Evolutionary conservation across 371 early-diverging fungal genomes (phyloP).

Genomic region (Fennellomyces sp.): DNA sequence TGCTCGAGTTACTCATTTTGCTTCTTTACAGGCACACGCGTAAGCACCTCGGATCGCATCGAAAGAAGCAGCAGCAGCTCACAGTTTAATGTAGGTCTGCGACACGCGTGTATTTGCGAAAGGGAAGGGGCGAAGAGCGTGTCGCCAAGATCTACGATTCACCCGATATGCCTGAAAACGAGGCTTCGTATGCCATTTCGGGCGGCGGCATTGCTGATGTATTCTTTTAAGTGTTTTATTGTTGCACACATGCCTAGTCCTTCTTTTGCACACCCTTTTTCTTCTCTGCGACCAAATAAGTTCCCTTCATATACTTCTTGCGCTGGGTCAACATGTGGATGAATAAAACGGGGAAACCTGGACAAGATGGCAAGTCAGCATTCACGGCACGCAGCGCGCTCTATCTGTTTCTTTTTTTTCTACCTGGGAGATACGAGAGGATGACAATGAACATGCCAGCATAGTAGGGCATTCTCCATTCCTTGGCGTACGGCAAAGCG

Average conservation of each 20-base stretch:
- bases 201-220: constrained; percentile 40
- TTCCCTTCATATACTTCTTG: constrained; percentile 61
- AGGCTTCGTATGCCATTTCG: constrained; percentile 56
- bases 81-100: constrained; percentile 39
- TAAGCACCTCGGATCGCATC: no score
- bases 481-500: constrained; percentile 69
- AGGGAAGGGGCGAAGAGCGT: constrained; percentile 86
- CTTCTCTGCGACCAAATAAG: constrained; percentile 8
- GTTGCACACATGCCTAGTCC: constrained; percentile 7
- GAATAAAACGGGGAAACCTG: constrained; percentile 83
- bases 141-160: constrained; percentile 91
- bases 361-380: not conserved
- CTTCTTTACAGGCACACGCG: constrained; percentile 58
- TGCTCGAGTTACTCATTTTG: no score
- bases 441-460: constrained; percentile 56
- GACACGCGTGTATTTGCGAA: constrained; percentile 80
- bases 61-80: no score
- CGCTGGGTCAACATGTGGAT: constrained; percentile 92
- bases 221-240: constrained; percentile 12
- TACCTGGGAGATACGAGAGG: constrained; percentile 77
- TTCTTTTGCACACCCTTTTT: constrained; percentile 18
- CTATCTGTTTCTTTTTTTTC: not conserved
- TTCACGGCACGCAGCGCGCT: not conserved
- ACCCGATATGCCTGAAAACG: constrained; percentile 85
- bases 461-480: constrained; percentile 52